Evolutionary conservation across 345 rosid species (phyloP).

Genomic region (Adansonia digitata): DNA sequence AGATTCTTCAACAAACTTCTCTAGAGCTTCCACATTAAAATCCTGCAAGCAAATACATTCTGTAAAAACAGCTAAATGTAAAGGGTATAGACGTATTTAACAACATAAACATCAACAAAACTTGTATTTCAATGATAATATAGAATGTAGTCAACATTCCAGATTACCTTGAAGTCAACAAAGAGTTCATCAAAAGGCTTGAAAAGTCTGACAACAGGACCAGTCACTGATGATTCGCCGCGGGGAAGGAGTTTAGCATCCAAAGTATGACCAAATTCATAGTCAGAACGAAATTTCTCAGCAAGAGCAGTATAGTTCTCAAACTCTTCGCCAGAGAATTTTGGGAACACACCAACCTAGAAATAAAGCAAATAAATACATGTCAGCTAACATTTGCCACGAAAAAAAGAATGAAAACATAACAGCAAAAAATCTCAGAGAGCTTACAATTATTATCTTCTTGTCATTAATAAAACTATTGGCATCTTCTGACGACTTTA

Average conservation of each 20-base stretch:
- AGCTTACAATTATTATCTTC: conserved; percentile 61
- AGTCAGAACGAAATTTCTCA: conserved; percentile 79
- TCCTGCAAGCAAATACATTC: conserved; percentile 44
- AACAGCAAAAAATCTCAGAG: not conserved
- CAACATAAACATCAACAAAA: not conserved
- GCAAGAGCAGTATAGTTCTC: conserved; percentile 67
- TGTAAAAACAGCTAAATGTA: not conserved
- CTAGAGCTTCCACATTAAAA: conserved; percentile 61
- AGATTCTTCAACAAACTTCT: conserved; percentile 76
- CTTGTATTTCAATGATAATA: not conserved
- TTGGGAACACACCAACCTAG: conserved; percentile 89
- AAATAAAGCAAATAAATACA: conserved; percentile 9
- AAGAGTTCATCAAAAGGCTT: conserved; percentile 93
- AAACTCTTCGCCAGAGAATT: conserved; percentile 79
- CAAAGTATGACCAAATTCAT: conserved; percentile 78
- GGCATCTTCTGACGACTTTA: conserved; percentile 64
- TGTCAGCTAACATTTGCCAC: not conserved
- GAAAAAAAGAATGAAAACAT: not conserved
- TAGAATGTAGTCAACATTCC: not conserved
- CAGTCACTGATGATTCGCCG: conserved; percentile 73
- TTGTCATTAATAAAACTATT: conserved; percentile 50
- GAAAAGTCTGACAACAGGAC: conserved; percentile 87
- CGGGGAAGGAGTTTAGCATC: conserved; percentile 87
- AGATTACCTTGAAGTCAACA: conserved; percentile 69
- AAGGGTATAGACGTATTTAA: not conserved